Base-by-base conservation (phyloP, 2,329 filamentous ascomycete genomes). In the Neodidymelliopsis sp. region DNA sequence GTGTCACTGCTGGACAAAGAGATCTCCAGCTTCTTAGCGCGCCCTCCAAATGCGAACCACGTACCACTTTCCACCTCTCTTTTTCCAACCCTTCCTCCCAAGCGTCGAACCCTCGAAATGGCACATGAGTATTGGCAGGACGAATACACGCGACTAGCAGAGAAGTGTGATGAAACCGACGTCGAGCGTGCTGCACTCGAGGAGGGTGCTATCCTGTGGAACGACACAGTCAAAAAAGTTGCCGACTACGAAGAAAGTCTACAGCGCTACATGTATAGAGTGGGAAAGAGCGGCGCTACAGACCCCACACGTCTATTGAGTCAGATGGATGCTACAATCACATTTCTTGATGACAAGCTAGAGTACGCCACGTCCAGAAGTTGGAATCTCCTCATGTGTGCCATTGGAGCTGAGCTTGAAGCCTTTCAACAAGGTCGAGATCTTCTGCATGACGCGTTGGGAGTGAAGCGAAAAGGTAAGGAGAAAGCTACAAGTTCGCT, bases 381-480 rank as follows among this genome's bases (percentile, higher is more conserved):
- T 12, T 93, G 89, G 89, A 91, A 87, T 47, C 74, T 92, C 12
- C 77, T 93, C 13, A 85, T 91, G 4, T 89, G 84, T 40, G 88
- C 88, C 9, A 84, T 93, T 24, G 87, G 88, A 0, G 89, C 89
- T 0, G 89, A 90, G 67, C 65, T 89, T 1, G 85, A 87, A 49
- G 86, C 86, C 2, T 85, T 89, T 52, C 75, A 74, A 23, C 81
- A 86, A 60, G 85, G 85, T 1, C 79, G 81, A 57, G 70, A 76
- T 3, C 76, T 90, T 30, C 72, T 90, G n/a, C 65, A 75, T 28
- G 65, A 71, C 9, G 66, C 72, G 9, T 59, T 77, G 8, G 66
- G 67, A 4, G 27, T 59, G 24, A 60, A 53, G 36, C 51, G 49
- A 13, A 69, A 69, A 46, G 62, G 61, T 9, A 70, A 70, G 35